Evolutionary conservation across 306 rosid species (phyloP).

Genomic region (Quillaja saponaria): DNA sequence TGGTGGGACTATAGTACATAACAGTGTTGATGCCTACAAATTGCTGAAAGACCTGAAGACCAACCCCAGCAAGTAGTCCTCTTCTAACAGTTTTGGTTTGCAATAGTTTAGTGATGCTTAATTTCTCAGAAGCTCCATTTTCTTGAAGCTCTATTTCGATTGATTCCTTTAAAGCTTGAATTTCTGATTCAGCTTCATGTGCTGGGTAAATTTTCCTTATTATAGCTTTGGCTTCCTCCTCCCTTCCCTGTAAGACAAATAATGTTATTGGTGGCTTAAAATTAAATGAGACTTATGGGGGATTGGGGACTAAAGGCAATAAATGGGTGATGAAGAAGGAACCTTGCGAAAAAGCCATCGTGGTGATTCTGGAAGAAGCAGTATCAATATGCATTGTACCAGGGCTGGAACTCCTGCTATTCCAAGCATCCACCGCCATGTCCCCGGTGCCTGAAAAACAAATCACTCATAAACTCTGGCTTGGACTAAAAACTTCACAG

Average conservation of each 20-base stretch:
- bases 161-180: slow-evolving; percentile 46
- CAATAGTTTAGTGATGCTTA: slow-evolving; percentile 28
- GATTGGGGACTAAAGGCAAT: background rate
- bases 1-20: slow-evolving; percentile 69
- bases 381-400: slow-evolving; percentile 44
- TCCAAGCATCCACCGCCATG: slow-evolving; percentile 86
- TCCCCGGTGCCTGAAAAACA: slow-evolving; percentile 46
- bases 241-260: slow-evolving; percentile 39
- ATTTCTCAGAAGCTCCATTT: slow-evolving; percentile 15
- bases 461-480: background rate
- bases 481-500: too few species aligned
- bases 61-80: slow-evolving; percentile 58
- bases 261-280: background rate
- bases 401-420: slow-evolving; percentile 61
- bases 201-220: slow-evolving; percentile 46
- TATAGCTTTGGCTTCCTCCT: slow-evolving; percentile 50
- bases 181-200: slow-evolving; percentile 41
- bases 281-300: background rate
- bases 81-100: slow-evolving; percentile 54
- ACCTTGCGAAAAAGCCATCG: slow-evolving; percentile 72
- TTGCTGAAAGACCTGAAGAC: slow-evolving; percentile 63
- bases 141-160: slow-evolving; percentile 36
- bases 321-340: background rate
- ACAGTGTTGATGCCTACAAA: slow-evolving; percentile 65
- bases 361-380: slow-evolving; percentile 65